A percentile compares a stretch with the other conserved stretches of the same genome.
These are phyloP conservation scores for Phytopythium cucurbitacearum DNA, from an alignment of 352 stramenopile genomes.

Conservation along the genomic window DNA sequence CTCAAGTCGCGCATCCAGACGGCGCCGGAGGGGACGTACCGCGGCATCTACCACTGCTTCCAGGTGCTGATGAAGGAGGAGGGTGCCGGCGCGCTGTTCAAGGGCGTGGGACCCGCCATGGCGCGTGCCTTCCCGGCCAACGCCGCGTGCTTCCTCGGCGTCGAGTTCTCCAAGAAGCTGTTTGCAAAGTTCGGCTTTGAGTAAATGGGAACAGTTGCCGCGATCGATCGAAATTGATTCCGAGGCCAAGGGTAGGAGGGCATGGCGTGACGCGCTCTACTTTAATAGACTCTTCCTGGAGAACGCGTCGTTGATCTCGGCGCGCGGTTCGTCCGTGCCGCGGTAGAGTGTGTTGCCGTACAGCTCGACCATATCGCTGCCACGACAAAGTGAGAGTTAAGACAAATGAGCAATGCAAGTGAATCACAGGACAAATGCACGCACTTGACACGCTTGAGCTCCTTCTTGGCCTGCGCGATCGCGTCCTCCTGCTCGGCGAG, in stretches of 20 bases:
- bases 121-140: slow-evolving; percentile 94
- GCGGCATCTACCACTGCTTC: slow-evolving; percentile 89
- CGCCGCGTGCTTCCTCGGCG: slow-evolving; percentile 93
- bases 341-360: slow-evolving; percentile 86
- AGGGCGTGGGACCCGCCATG: slow-evolving; percentile 92
- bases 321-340: slow-evolving; percentile 78
- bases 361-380: slow-evolving; percentile 74
- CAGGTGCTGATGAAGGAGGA: slow-evolving; percentile 94
- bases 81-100: slow-evolving; percentile 91
- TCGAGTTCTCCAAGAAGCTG: slow-evolving; percentile 87
- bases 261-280: slow-evolving; percentile 15
- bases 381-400: not conserved
- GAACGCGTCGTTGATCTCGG: slow-evolving; percentile 81
- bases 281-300: slow-evolving; percentile 69
- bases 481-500: slow-evolving; percentile 72
- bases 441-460: slow-evolving; percentile 77
- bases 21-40: slow-evolving; percentile 93
- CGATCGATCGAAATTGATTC: not conserved
- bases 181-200: slow-evolving; percentile 71
- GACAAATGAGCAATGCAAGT: not conserved
- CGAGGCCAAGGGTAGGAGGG: no score
- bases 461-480: slow-evolving; percentile 61
- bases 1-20: slow-evolving; percentile 97
- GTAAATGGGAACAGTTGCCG: slow-evolving; percentile 21
- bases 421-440: slow-evolving; percentile 7